These are phyloP conservation scores for Metschnikowia matae DNA, from an alignment of 805 yeast genomes.

Conservation along the genomic window DNA sequence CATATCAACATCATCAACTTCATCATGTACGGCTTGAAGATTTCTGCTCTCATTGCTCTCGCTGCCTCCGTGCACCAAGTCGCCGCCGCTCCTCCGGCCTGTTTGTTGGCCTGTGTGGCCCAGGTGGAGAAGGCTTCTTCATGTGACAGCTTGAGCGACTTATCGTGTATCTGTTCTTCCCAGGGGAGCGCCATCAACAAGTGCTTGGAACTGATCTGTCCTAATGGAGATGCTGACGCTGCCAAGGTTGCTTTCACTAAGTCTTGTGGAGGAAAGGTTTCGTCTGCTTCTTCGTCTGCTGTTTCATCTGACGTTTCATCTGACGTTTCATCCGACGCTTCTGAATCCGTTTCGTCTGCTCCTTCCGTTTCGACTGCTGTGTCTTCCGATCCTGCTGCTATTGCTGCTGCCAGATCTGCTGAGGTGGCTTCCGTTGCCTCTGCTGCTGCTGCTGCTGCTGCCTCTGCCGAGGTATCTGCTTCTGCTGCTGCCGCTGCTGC, in stretches of 20 bases:
- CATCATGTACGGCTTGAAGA: constrained; percentile 14
- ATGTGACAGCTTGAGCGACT: constrained; percentile 59
- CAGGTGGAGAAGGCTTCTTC: constrained; percentile 55
- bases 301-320: constrained; percentile 12
- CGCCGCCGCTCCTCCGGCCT: constrained; percentile 83
- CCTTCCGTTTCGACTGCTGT: constrained; percentile 17
- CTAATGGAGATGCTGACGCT: constrained; percentile 50
- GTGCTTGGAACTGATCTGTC: constrained; percentile 70
- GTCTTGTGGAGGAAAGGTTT: constrained; percentile 46
- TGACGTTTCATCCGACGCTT: constrained; percentile 8
- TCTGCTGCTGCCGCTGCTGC: constrained; percentile 20
- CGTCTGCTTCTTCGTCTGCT: constrained; percentile 19
- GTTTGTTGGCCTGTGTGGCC: constrained; percentile 84
- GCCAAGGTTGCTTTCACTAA: constrained; percentile 59
- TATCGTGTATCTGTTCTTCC: constrained; percentile 63
- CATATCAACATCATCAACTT: neutral
- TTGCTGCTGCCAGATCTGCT: constrained; percentile 21
- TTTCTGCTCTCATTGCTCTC: constrained; percentile 22
- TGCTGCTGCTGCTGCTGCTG: constrained; percentile 19
- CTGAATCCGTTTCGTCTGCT: constrained; percentile 8
- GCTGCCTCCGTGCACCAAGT: constrained; percentile 43
- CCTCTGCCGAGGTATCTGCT: constrained; percentile 15
- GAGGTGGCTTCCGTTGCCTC: constrained; percentile 7
- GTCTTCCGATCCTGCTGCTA: constrained; percentile 17
- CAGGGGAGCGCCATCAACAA: constrained; percentile 49